phyloP scores from a whole-genome alignment of 164 flowering plant species.

The Magnolia sinica region DNA sequence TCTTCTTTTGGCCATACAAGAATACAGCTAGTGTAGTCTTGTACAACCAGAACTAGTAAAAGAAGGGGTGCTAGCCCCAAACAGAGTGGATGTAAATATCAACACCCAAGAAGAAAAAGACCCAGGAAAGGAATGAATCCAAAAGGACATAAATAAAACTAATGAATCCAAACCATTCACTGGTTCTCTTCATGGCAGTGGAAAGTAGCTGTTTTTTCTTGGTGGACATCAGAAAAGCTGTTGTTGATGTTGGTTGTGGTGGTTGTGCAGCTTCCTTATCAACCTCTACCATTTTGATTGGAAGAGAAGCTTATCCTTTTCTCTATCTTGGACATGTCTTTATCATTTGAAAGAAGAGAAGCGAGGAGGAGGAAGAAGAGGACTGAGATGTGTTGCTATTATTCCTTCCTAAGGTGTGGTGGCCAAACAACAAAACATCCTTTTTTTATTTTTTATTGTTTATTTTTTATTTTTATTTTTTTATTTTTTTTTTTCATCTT shows the following conservation, averaged over 20 bases:
- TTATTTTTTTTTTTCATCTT: not conserved
- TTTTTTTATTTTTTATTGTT: conserved; percentile 11
- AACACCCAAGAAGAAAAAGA: not conserved
- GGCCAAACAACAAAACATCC: conserved; percentile 6
- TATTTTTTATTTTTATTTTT: conserved; percentile 17
- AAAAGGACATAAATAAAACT: not conserved
- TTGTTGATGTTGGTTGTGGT: conserved; percentile 2
- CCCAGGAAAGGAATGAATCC: not conserved
- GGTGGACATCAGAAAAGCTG: conserved; percentile 33
- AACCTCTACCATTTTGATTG: conserved; percentile 39
- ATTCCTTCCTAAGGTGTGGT: conserved; percentile 9
- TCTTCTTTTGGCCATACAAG: not conserved
- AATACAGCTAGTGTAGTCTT: not conserved
- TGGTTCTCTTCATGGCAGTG: conserved; percentile 79
- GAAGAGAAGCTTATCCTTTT: conserved; percentile 20
- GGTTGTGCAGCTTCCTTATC: conserved; percentile 25
- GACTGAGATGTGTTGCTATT: not conserved
- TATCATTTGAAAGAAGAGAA: conserved; percentile 13
- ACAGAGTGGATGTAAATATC: not conserved
- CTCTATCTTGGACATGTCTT: conserved; percentile 16
- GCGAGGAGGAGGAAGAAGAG: conserved; percentile 6
- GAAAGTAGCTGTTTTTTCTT: conserved; percentile 64
- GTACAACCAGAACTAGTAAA: not conserved
- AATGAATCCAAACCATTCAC: conserved; percentile 60
- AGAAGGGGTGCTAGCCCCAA: not conserved